Conservation (phyloP, 2,329 filamentous ascomycete species). For the Stenocarpella maydis region DNA sequence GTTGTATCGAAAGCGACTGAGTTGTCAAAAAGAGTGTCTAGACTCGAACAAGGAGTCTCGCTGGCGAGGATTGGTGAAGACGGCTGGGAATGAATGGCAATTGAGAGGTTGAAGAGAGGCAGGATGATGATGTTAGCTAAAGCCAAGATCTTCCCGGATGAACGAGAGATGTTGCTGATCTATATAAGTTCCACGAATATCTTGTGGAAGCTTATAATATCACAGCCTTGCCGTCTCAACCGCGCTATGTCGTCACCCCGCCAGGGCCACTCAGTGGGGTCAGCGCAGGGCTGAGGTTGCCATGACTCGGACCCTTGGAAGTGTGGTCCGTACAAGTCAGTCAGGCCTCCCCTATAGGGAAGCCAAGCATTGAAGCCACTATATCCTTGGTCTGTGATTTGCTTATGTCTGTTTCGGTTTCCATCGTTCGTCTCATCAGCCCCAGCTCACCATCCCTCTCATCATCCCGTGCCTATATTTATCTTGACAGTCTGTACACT, state of each 20-base stretch:
- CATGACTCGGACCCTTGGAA: constrained; percentile 22
- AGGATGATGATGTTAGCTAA: constrained; percentile 17
- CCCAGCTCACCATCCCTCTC: constrained; percentile 16
- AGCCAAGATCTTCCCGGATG: not conserved
- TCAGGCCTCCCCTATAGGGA: constrained; percentile 16
- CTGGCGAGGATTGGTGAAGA: constrained; percentile 3
- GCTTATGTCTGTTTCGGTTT: constrained; percentile 10
- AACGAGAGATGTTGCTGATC: constrained; percentile 5
- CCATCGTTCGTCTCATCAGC: constrained; percentile 25
- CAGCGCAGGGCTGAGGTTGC: constrained; percentile 20
- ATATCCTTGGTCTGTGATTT: constrained; percentile 11
- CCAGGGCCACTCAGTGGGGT: not conserved
- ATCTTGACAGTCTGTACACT: constrained; percentile 11
- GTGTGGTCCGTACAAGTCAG: constrained; percentile 22
- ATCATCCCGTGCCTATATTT: constrained; percentile 19
- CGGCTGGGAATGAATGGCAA: not conserved
- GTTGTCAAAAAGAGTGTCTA: constrained; percentile 13
- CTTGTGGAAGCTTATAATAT: not conserved
- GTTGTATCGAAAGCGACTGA: constrained; percentile 9
- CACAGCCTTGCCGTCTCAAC: constrained; percentile 18
- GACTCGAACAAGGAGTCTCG: constrained; percentile 18
- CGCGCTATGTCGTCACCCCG: not conserved
- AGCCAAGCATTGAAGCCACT: constrained; percentile 23
- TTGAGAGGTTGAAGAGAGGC: not conserved
- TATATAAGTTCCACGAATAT: constrained; percentile 8